Conservation (phyloP, 1,284 basidiomycete genomes). For the Naganishia sp. region DNA sequence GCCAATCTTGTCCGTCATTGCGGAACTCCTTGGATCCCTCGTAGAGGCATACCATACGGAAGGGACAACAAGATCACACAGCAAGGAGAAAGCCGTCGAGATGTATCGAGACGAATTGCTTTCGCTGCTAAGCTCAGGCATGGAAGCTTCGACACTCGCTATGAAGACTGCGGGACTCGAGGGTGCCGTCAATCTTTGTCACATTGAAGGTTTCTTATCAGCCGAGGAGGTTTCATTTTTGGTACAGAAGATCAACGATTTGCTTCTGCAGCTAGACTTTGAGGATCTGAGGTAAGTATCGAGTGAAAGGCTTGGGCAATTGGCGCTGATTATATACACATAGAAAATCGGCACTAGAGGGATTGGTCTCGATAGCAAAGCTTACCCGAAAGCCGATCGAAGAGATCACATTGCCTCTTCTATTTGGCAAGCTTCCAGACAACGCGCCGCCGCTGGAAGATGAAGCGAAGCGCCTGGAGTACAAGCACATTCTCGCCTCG, state of each 20-base stretch:
- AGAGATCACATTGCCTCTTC: slow-evolving; percentile 73
- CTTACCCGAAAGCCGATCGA: slow-evolving; percentile 68
- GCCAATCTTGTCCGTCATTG: slow-evolving; percentile 65
- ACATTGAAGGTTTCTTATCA: slow-evolving; percentile 64
- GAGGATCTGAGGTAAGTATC: slow-evolving; percentile 57
- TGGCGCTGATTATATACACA: background rate
- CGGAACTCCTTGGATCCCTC: slow-evolving; percentile 50
- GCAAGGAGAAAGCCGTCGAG: slow-evolving; percentile 57
- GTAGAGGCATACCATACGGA: slow-evolving; percentile 45
- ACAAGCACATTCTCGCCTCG: slow-evolving; percentile 69
- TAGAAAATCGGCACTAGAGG: slow-evolving; percentile 68
- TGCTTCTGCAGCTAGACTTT: slow-evolving; percentile 62
- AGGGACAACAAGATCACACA: slow-evolving; percentile 40
- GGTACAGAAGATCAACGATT: slow-evolving; percentile 72
- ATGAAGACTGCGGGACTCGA: slow-evolving; percentile 33
- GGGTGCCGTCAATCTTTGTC: slow-evolving; percentile 56
- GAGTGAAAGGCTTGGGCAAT: slow-evolving; percentile 55
- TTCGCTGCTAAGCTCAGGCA: slow-evolving; percentile 62
- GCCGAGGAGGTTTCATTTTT: slow-evolving; percentile 76
- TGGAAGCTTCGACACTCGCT: slow-evolving; percentile 30
- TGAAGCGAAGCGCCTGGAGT: slow-evolving; percentile 62
- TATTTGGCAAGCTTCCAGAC: slow-evolving; percentile 75
- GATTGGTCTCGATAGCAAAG: slow-evolving; percentile 69
- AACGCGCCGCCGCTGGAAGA: slow-evolving; percentile 62
- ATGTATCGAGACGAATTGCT: slow-evolving; percentile 75